Percentiles rank a stretch among this genome's conserved stretches.
phyloP scores from a whole-genome alignment of 805 yeast species.

The Saccharomycopsis vini region DNA sequence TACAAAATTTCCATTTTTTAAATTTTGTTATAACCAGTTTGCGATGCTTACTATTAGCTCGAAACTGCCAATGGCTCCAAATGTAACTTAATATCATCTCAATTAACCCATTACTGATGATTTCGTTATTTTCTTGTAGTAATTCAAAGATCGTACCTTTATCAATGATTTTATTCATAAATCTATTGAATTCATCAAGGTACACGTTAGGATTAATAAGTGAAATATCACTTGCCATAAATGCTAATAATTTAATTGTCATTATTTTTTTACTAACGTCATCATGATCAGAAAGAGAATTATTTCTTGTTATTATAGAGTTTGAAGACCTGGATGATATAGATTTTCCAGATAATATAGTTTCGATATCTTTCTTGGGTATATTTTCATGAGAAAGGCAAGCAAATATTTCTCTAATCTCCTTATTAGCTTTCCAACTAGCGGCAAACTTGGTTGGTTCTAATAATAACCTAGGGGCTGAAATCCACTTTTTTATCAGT shows the following conservation, averaged over 20 bases:
- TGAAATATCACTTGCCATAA: conserved; percentile 26
- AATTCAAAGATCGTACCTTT: conserved; percentile 29
- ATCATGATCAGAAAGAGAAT: conserved; percentile 18
- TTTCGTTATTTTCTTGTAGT: conserved; percentile 20
- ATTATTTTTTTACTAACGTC: conserved; percentile 24
- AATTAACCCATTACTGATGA: conserved; percentile 27
- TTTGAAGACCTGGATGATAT: not conserved
- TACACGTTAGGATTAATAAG: conserved; percentile 32
- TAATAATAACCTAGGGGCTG: conserved; percentile 10
- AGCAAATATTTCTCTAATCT: conserved; percentile 21
- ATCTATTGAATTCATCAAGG: conserved; percentile 29
- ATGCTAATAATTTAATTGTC: conserved; percentile 27
- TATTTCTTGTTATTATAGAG: too few relatives aligned
- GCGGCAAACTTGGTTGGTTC: conserved; percentile 20
- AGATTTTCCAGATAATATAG: not conserved
- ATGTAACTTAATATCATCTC: conserved; percentile 38
- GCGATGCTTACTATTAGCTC: conserved; percentile 17
- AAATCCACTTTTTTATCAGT: conserved; percentile 3
- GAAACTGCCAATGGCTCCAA: conserved; percentile 36
- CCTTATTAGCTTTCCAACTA: conserved; percentile 24
- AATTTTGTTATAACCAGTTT: conserved; percentile 23
- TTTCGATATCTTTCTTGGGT: too few relatives aligned
- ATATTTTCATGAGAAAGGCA: conserved; percentile 14
- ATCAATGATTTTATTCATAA: conserved; percentile 34
- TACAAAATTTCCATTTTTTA: conserved; percentile 27